Conservation (phyloP, 2,329 filamentous ascomycete species). For the Pseudogymnoascus sp. region DNA sequence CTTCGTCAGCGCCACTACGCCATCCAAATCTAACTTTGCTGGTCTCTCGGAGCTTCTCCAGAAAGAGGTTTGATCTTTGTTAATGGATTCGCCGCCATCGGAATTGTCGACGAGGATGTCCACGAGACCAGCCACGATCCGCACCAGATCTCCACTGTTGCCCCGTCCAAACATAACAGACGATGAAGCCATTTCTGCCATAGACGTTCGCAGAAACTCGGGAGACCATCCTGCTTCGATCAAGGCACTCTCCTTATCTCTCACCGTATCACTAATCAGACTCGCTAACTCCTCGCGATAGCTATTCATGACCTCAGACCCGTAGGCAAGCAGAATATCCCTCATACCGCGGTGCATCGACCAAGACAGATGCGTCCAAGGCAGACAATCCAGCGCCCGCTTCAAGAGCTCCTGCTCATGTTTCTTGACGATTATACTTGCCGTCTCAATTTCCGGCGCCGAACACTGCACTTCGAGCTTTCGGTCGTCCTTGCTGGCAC, state of each 20-base stretch:
- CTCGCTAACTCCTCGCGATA: conserved; percentile 19
- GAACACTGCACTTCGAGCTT: conserved; percentile 19
- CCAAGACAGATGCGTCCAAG: conserved; percentile 29
- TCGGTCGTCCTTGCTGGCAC: neutral
- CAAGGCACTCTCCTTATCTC: conserved; percentile 11
- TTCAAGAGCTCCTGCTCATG: conserved; percentile 19
- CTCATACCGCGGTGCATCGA: conserved; percentile 27
- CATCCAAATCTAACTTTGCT: conserved; percentile 16
- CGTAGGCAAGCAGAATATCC: conserved; percentile 26
- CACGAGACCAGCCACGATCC: conserved; percentile 25
- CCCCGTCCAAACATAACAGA: conserved; percentile 25
- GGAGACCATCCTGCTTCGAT: conserved; percentile 23
- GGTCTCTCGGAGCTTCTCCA: conserved; percentile 1
- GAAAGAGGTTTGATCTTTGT: conserved; percentile 10
- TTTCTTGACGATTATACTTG: conserved; percentile 16
- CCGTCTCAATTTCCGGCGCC: conserved; percentile 11
- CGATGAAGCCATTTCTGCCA: conserved; percentile 25
- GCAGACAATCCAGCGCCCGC: conserved; percentile 25
- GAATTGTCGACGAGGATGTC: conserved; percentile 9
- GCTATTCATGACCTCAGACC: conserved; percentile 21
- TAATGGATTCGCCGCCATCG: conserved; percentile 11
- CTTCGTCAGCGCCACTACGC: conserved; percentile 27
- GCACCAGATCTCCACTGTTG: conserved; percentile 26
- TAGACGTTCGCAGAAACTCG: conserved; percentile 22
- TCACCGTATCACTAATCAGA: conserved; percentile 14